Percentiles rank a stretch among this genome's conserved stretches.
Evolutionary conservation across 306 rosid species (phyloP).

Genomic region (Rosa lucieae): DNA sequence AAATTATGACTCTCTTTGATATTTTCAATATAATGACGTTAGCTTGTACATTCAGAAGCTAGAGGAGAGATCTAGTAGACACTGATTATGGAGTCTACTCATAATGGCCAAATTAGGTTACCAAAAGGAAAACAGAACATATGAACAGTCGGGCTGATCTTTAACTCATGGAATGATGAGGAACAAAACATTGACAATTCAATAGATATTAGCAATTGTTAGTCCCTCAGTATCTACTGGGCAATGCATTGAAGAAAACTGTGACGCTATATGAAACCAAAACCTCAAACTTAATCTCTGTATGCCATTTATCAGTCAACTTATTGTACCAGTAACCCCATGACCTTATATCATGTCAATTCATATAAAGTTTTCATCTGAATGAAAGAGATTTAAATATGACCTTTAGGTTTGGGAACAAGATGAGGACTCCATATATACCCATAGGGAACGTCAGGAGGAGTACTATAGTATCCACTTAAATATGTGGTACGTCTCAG

Average conservation of each 20-base stretch:
- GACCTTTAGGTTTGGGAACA: conserved; percentile 96
- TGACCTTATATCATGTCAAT: conserved; percentile 7
- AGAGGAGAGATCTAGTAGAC: not conserved
- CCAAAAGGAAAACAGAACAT: not conserved
- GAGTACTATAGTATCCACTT: conserved; percentile 60
- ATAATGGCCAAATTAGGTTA: not conserved
- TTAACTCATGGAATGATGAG: not conserved
- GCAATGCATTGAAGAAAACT: not conserved
- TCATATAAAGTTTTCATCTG: conserved; percentile 17
- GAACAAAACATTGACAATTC: not conserved
- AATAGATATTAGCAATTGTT: not conserved
- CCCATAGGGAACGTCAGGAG: conserved; percentile 66
- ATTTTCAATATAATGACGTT: not conserved
- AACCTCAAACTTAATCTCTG: not conserved
- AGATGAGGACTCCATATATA: conserved; percentile 97
- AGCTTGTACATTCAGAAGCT: not conserved
- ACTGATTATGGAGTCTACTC: not conserved
- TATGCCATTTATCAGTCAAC: not conserved
- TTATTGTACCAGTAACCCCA: not conserved
- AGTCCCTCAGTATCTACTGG: not conserved
- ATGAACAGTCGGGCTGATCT: not conserved
- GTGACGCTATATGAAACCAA: not conserved
- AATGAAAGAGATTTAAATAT: conserved; percentile 7
- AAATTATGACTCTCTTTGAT: not conserved
- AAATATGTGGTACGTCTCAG: conserved; percentile 73